phyloP scores from a whole-genome alignment of 176 grass and related monocot species.

The Echinochloa phyllopogon region DNA sequence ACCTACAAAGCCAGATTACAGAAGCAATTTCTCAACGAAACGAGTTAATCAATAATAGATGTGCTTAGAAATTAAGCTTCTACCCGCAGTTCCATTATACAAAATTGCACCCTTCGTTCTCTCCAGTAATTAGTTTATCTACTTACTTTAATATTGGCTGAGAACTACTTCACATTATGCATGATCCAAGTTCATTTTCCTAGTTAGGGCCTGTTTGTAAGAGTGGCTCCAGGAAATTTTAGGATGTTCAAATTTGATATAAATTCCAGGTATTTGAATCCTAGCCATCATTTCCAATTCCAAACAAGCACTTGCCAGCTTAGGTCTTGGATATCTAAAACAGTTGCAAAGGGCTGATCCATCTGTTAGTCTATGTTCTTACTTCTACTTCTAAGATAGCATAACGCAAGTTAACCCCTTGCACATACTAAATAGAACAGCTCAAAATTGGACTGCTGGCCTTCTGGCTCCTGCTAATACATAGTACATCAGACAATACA shows the following conservation, averaged over 20 bases:
- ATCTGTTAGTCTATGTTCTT: background rate
- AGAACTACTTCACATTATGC: background rate
- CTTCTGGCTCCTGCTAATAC: background rate
- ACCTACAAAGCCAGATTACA: constrained; percentile 1
- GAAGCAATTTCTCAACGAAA: background rate
- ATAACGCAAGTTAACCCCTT: background rate
- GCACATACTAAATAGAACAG: background rate
- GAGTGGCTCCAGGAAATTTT: background rate
- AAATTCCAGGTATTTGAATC: background rate
- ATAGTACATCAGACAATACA: background rate
- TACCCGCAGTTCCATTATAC: constrained; percentile 6
- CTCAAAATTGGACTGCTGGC: background rate
- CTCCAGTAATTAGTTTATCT: background rate
- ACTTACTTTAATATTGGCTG: background rate
- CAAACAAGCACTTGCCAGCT: background rate
- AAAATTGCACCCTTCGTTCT: background rate
- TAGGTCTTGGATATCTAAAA: constrained; percentile 9
- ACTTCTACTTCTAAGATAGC: constrained; percentile 17
- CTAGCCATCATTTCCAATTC: constrained; percentile 1
- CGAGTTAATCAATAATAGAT: background rate
- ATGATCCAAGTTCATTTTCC: background rate
- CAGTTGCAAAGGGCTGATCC: background rate
- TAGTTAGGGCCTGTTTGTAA: background rate
- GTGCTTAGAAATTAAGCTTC: background rate
- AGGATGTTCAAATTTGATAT: background rate